Base-by-base conservation (phyloP, 148 eudicot species). In the Silene conica region DNA sequence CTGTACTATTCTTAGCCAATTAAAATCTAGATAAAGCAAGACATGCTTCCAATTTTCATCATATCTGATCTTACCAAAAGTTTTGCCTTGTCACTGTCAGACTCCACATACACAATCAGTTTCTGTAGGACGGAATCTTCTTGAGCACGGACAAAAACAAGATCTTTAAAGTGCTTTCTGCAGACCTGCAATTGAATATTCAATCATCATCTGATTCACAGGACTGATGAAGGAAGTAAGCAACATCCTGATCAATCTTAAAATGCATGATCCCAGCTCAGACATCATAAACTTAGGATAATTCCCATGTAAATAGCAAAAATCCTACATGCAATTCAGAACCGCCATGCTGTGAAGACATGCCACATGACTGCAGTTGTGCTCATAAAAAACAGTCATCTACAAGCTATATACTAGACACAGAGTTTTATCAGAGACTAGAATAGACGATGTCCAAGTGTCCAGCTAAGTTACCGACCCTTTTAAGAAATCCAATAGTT, bases 91-190 rank as follows among this genome's bases (percentile, higher is more conserved):
- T 92, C 96, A 71, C 62, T 73, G 57, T 69, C 85, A 41, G 92
- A 88, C 56, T 95, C 97, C 21, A 81, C 78, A 77, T 87, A 90
- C 77, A 90, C 94, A 73, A 95, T 76, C 59, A 90, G 73, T 63
- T 88, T 91, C 78, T 76, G 90, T 67, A 76, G 66, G 77, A 73
- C 50, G 62, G 90, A 81, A 74, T 69, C 73, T 69, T 86, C 91
- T 77, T 83, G 78, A 70, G 85, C 88, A 81, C 86, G 82, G 59
- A 92, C 83, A 76, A 78, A 95, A 71, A 83, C 84, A 73, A 95
- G 92, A 84, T 89, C 89, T 69, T 80, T 78, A 69, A 87, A 94
- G 78, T 90, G 90, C 74, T 88, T 88, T 73, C 81, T 81, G 11
- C 79, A 81, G 64, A 90, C 97, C 97, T 95, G 86, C 83, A 85